These are phyloP conservation scores for Podaxis carcinomalis DNA, from an alignment of 768 basidiomycete species.

Conservation along the genomic window DNA sequence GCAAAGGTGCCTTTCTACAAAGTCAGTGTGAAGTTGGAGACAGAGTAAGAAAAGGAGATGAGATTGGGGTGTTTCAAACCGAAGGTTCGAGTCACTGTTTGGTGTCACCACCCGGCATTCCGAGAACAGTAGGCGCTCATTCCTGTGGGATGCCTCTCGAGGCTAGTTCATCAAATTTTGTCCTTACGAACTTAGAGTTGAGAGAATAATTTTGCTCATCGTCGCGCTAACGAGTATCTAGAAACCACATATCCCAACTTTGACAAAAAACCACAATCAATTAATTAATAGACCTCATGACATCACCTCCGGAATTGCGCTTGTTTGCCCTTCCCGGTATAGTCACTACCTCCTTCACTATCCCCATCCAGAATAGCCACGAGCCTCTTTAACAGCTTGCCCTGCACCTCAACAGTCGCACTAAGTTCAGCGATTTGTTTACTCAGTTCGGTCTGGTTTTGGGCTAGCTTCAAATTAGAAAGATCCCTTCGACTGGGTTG, in stretches of 20 bases:
- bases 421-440: slow-evolving; percentile 59
- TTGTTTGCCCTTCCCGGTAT: not conserved
- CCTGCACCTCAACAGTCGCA: slow-evolving; percentile 53
- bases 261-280: not conserved
- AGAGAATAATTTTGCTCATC: too few relatives aligned
- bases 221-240: not conserved
- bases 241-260: not conserved
- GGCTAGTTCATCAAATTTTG: not conserved
- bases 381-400: slow-evolving; percentile 41
- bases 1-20: slow-evolving; percentile 57
- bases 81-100: slow-evolving; percentile 49
- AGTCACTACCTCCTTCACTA: slow-evolving; percentile 12
- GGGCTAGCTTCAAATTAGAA: slow-evolving; percentile 55
- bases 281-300: not conserved
- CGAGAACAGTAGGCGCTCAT: not conserved
- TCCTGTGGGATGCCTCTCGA: not conserved
- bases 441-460: slow-evolving; percentile 64
- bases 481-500: slow-evolving; percentile 32
- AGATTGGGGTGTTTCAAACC: slow-evolving; percentile 63
- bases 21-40: slow-evolving; percentile 42
- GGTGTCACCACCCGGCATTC: not conserved
- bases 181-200: too few relatives aligned
- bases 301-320: not conserved
- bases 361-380: slow-evolving; percentile 26
- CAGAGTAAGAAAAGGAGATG: slow-evolving; percentile 45